Evolutionary conservation across 768 basidiomycete species (phyloP).

Genomic region (Paxillus rubicundulus): DNA sequence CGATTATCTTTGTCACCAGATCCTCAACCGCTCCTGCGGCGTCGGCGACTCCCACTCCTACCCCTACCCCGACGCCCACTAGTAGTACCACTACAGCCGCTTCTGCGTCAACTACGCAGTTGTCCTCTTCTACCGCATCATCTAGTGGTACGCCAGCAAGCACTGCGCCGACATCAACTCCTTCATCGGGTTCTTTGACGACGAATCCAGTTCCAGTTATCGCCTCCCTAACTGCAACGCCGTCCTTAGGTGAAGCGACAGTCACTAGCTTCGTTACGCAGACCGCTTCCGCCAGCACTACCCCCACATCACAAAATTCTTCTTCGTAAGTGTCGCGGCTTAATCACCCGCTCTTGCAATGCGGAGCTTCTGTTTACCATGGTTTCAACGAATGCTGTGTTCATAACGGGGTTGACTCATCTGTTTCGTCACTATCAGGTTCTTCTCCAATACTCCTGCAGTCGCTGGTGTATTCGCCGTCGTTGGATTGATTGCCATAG

Average conservation of each 20-base stretch:
- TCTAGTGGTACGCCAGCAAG: conserved; percentile 4
- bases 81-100: background rate
- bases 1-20: background rate
- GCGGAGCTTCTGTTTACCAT: background rate
- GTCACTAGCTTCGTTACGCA: conserved; percentile 8
- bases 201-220: background rate
- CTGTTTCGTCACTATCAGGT: conserved; percentile 37
- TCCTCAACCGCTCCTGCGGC: background rate
- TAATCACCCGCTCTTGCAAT: background rate
- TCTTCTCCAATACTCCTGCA: conserved; percentile 70
- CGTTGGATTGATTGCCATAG: conserved; percentile 60
- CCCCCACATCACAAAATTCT: background rate
- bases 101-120: background rate
- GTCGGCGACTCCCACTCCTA: background rate
- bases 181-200: conserved; percentile 7
- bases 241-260: conserved; percentile 8
- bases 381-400: background rate
- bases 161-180: background rate
- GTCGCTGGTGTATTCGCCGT: conserved; percentile 72
- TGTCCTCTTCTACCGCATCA: background rate
- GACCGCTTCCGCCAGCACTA: background rate
- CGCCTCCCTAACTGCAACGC: conserved; percentile 1
- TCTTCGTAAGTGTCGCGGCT: conserved; percentile 21
- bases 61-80: conserved; percentile 1
- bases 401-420: conserved; percentile 4